Evolutionary conservation across 805 yeast species (phyloP), one percentile per base, ranked within the genome.

Genomic region (Yarrowia divulgata): DNA sequence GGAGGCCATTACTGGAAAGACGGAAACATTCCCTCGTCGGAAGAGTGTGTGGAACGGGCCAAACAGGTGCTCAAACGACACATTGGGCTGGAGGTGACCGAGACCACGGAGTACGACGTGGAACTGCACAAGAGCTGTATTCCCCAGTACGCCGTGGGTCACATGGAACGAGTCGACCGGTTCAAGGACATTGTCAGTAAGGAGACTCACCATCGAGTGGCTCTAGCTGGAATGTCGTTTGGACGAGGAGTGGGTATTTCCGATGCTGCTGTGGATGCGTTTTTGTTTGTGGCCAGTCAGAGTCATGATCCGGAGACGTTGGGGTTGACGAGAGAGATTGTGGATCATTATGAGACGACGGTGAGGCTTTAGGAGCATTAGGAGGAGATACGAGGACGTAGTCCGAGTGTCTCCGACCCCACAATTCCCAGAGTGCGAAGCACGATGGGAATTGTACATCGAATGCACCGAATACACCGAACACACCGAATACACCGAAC

Each of bases 201-300:
- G 0, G 78, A 78, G 16, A 85, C 81, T 73, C 72, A 76, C 1
- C 80, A 82, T 43, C 79, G 79, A 49, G 74, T 88, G 14, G 83
- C 87, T 0, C 74, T 90, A 2, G 93, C 95, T 19, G 98, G 98
- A 0, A 91, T 90, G 87, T 82, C 87, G 1, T 87, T 90, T 72
- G 90, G 92, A 9, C 85, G 84, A 54, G 94, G 97, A 0, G 87
- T 91, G 9, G 97, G 97, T 0, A 93, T 93, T 1, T 97, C 97
- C 1, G 97, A 93, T 78, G 89, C 93, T 72, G 88, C 91, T 0
- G 77, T 85, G 40, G 87, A 88, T 74, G 85, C 89, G 3, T 82
- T 90, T 68, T 84, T 82, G 62, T 85, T 82, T 69, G 95, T 93
- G 6, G 72, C 77, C n/a, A 71, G 78, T 46, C 76, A 79, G 73